Base-by-base conservation (phyloP, 2,329 filamentous ascomycete genomes). In the Fusarium agapanthi region DNA sequence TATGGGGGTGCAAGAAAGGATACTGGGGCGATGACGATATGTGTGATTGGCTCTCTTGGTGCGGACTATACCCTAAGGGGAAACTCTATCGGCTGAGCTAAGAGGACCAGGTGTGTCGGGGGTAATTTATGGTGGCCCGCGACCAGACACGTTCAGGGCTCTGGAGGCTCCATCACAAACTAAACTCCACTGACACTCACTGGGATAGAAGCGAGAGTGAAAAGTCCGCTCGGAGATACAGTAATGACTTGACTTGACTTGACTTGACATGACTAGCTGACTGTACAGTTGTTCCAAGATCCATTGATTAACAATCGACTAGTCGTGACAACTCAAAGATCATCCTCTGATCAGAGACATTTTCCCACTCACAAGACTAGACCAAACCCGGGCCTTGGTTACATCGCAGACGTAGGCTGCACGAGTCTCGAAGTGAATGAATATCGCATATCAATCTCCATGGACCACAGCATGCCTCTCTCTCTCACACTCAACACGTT, bases 61-160 rank as follows among this genome's bases (percentile, higher is more conserved):
- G 4, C 4, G 3, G 8, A 12, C 55, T 61, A 71, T 30, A 13
- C 47, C 45, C 18, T n/a, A 60, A 58, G 4, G 34, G 35, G 65
- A 26, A 55, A 54, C 28, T 44, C 32, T 30, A 11, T 44, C 44
- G 30, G n/a, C 38, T 38, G 24, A 41, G 65, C 28, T 45, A 43
- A 69, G 55, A 43, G 32, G 30, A 11, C 41, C 32, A 55, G 53
- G 68, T 61, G 67, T 63, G 56, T 53, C 67, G 67, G 68, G 61
- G 59, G 32, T 45, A 28, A 50, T 56, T 30, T 60, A 54, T 41
- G 41, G 58, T 45, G 53, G 54, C 55, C 69, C 64, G 47, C 65
- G 55, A 60, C 50, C 38, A 47, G 30, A 48, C 45, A 48, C 59
- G 44, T 13, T 8, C 50, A 54, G 54, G 40, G 57, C 56, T 56